A percentile compares a stretch with the other conserved stretches of the same genome.
Conservation (phyloP, 2,329 filamentous ascomycete species). For the Chalara sp. region DNA sequence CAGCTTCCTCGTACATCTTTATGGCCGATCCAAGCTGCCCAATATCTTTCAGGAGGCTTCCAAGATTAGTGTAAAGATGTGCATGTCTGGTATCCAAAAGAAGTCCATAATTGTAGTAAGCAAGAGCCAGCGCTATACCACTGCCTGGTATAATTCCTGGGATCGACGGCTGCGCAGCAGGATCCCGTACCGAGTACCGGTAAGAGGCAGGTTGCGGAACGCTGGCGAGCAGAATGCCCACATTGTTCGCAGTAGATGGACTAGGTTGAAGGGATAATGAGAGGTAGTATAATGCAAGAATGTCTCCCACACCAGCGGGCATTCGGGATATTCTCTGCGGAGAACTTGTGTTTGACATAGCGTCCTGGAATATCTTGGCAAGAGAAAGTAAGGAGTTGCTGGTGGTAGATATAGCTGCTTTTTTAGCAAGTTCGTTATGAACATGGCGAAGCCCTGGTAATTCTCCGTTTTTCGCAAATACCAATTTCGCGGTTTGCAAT, state of each 20-base stretch:
- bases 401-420: slow-evolving; percentile 82
- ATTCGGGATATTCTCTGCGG: slow-evolving; percentile 47
- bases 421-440: slow-evolving; percentile 62
- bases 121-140: slow-evolving; percentile 78
- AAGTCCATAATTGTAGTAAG: slow-evolving; percentile 93
- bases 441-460: slow-evolving; percentile 75
- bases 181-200: slow-evolving; percentile 24
- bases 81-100: slow-evolving; percentile 83
- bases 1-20: slow-evolving; percentile 93
- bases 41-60: slow-evolving; percentile 92
- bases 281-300: slow-evolving; percentile 89
- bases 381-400: slow-evolving; percentile 92
- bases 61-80: slow-evolving; percentile 93
- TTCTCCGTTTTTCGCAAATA: slow-evolving; percentile 70
- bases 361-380: slow-evolving; percentile 96
- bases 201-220: slow-evolving; percentile 63
- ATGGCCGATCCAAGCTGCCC: slow-evolving; percentile 89
- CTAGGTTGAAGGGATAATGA: slow-evolving; percentile 92
- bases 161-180: slow-evolving; percentile 40
- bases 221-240: slow-evolving; percentile 91
- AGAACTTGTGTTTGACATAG: slow-evolving; percentile 60
- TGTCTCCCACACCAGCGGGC: slow-evolving; percentile 78
- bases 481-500: slow-evolving; percentile 71
- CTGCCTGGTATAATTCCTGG: slow-evolving; percentile 81
- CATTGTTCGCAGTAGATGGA: slow-evolving; percentile 96